Percentiles rank a stretch among this genome's conserved stretches.
These are phyloP conservation scores for Apocynum venetum DNA, from an alignment of 257 asterid species.

Conservation along the genomic window DNA sequence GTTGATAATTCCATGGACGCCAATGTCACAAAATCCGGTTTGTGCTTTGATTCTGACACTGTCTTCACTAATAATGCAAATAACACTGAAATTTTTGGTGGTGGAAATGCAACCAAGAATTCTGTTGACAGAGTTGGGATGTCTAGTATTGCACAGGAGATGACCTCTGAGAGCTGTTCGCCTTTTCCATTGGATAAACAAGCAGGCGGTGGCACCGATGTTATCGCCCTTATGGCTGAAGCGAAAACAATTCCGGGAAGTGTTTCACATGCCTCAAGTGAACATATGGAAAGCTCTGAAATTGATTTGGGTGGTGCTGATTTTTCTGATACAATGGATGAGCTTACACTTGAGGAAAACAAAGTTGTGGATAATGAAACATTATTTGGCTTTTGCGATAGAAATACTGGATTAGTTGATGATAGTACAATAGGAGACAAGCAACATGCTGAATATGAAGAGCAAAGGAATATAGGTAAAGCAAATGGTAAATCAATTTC, in stretches of 20 bases:
- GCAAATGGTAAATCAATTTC: slow-evolving; percentile 19
- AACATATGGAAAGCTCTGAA: slow-evolving; percentile 30
- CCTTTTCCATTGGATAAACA: slow-evolving; percentile 28
- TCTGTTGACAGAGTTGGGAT: slow-evolving; percentile 27
- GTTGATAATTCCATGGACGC: slow-evolving; percentile 25
- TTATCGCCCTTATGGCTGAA: slow-evolving; percentile 17
- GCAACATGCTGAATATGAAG: slow-evolving; percentile 25
- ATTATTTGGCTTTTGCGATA: slow-evolving; percentile 28
- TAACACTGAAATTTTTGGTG: slow-evolving; percentile 17
- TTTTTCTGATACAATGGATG: slow-evolving; percentile 24
- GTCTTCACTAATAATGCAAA: slow-evolving; percentile 18
- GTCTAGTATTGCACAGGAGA: slow-evolving; percentile 23
- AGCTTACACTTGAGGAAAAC: slow-evolving; percentile 25
- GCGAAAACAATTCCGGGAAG: slow-evolving; percentile 27
- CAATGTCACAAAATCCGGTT: slow-evolving; percentile 18
- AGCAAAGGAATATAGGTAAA: slow-evolving; percentile 19
- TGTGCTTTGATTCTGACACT: slow-evolving; percentile 24
- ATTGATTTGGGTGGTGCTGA: slow-evolving; percentile 17
- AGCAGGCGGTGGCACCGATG: background rate
- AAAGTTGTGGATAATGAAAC: slow-evolving; percentile 33
- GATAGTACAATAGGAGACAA: slow-evolving; percentile 23
- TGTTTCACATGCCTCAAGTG: slow-evolving; percentile 30
- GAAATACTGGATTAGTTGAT: slow-evolving; percentile 28
- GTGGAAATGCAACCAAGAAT: slow-evolving; percentile 8
- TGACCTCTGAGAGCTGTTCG: slow-evolving; percentile 17